Evolutionary conservation across 345 rosid species (phyloP).

Genomic region (Moricandia arvensis): DNA sequence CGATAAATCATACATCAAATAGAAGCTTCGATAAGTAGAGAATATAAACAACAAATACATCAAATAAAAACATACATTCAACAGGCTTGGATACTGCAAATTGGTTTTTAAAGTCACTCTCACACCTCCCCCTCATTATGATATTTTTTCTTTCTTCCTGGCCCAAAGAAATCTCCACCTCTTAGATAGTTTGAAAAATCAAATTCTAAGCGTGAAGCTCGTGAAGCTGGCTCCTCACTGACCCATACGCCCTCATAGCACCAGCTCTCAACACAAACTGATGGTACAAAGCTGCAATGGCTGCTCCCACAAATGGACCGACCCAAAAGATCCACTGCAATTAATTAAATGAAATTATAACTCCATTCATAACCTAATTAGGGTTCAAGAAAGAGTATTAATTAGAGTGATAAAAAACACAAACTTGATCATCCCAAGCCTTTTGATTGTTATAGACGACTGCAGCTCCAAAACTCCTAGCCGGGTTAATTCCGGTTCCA

Average conservation of each 20-base stretch:
- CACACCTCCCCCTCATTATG: slow-evolving; percentile 28
- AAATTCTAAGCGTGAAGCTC: slow-evolving; percentile 41
- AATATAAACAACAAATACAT: neutral
- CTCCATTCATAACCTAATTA: neutral
- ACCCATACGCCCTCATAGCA: slow-evolving; percentile 76
- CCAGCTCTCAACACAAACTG: slow-evolving; percentile 80
- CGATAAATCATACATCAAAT: neutral
- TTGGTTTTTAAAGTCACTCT: neutral
- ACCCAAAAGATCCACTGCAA: slow-evolving; percentile 88
- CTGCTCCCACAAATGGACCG: slow-evolving; percentile 84
- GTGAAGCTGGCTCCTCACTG: slow-evolving; percentile 76
- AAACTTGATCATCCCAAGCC: slow-evolving; percentile 79
- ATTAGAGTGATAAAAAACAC: slow-evolving; percentile 3
- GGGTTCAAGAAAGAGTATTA: neutral
- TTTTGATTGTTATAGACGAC: slow-evolving; percentile 54
- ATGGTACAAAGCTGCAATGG: slow-evolving; percentile 87
- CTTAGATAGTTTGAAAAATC: neutral
- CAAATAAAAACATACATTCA: slow-evolving; percentile 7
- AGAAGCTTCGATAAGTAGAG: neutral
- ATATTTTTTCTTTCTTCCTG: neutral
- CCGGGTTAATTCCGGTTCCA: slow-evolving; percentile 88
- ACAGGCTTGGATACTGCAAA: slow-evolving; percentile 14
- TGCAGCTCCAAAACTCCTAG: slow-evolving; percentile 85
- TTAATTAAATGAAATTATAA: neutral
- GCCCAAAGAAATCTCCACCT: slow-evolving; percentile 18